Percentiles rank a stretch among this genome's conserved stretches.
These are phyloP conservation scores for Neonectria hederae DNA, from an alignment of 2,329 filamentous ascomycete species.

Conservation along the genomic window DNA sequence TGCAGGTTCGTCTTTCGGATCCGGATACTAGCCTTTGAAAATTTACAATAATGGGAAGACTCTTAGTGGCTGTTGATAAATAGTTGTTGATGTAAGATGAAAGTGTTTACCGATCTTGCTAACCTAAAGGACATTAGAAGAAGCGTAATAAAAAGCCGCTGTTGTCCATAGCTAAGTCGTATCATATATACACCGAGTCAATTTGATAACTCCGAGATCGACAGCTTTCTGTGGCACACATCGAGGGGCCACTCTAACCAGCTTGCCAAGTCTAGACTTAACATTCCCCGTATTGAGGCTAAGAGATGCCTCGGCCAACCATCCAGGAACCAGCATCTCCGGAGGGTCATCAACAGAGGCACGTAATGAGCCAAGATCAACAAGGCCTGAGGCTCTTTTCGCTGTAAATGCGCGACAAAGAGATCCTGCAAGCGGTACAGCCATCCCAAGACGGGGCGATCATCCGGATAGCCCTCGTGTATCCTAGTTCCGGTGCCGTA, in stretches of 20 bases:
- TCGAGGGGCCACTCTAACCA: conserved; percentile 41
- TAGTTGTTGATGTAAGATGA: not conserved
- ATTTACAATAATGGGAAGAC: no score
- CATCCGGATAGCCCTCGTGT: conserved; percentile 28
- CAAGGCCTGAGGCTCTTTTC: conserved; percentile 40
- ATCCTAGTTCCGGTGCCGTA: conserved; percentile 33
- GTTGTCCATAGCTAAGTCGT: not conserved
- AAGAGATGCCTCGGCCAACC: conserved; percentile 34
- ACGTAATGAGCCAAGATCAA: conserved; percentile 40
- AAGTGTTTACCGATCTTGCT: not conserved
- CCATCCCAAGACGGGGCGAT: conserved; percentile 41
- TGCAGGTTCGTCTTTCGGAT: no score
- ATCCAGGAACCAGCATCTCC: conserved; percentile 26
- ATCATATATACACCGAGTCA: not conserved
- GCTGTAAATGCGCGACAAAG: conserved; percentile 40
- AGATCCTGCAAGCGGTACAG: conserved; percentile 42
- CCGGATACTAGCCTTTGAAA: not conserved
- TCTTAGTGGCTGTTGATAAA: no score
- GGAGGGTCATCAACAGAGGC: conserved; percentile 25
- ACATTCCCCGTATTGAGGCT: conserved; percentile 32
- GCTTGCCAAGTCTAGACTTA: conserved; percentile 27
- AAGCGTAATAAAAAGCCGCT: not conserved
- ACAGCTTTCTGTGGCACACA: not conserved
- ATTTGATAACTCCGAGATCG: no score
- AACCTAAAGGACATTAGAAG: not conserved